Percentiles rank a stretch among this genome's conserved stretches.
Conservation (phyloP, 805 yeast species). For the Spencermartinsiella europaea region DNA sequence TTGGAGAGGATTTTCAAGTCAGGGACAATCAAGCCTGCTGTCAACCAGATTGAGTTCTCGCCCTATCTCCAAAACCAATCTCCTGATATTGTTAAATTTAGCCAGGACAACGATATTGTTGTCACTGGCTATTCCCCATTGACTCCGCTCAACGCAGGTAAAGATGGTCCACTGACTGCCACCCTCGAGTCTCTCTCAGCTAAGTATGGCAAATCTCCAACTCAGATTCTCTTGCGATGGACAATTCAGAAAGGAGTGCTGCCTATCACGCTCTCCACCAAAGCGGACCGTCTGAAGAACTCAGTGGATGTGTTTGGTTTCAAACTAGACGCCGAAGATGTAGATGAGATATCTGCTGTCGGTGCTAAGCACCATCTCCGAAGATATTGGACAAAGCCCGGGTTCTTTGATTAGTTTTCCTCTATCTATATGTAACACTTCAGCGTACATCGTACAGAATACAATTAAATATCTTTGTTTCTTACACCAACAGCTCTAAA, state of each 20-base stretch:
- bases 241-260: slow-evolving; percentile 63
- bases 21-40: slow-evolving; percentile 48
- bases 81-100: slow-evolving; percentile 40
- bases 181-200: slow-evolving; percentile 51
- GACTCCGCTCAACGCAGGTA: slow-evolving; percentile 52
- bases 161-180: slow-evolving; percentile 42
- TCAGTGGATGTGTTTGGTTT: slow-evolving; percentile 52
- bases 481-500: slow-evolving; percentile 39
- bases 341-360: slow-evolving; percentile 28
- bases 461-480: too few species aligned
- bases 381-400: too few species aligned
- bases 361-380: too few species aligned
- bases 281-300: slow-evolving; percentile 42
- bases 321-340: slow-evolving; percentile 40
- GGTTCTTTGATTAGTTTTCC: too few species aligned
- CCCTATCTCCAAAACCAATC: slow-evolving; percentile 49
- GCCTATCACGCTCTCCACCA: slow-evolving; percentile 62
- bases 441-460: too few species aligned
- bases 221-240: slow-evolving; percentile 49
- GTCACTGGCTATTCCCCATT: slow-evolving; percentile 68
- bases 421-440: too few species aligned
- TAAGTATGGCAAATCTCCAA: slow-evolving; percentile 40
- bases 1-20: slow-evolving; percentile 53
- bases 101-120: slow-evolving; percentile 42
- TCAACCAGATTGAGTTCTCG: slow-evolving; percentile 60